Conservation (phyloP, 345 rosid species). For the Euphorbia peplus region DNA sequence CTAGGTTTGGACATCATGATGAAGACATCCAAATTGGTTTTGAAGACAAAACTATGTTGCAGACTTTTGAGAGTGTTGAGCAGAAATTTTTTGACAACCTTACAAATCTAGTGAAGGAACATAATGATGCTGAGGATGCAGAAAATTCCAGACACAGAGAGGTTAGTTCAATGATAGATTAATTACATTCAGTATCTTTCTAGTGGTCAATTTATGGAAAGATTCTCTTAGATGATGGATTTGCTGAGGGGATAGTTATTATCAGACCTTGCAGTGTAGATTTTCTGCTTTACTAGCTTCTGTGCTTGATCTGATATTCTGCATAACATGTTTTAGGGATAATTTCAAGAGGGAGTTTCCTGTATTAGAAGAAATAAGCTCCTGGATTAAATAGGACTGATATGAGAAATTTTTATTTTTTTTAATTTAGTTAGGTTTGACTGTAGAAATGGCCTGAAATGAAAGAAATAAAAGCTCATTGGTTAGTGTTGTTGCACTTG, state of each 20-base stretch:
- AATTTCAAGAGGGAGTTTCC: too few relatives aligned
- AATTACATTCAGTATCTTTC: constrained; percentile 3
- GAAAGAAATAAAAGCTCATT: too few relatives aligned
- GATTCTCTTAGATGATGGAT: not conserved
- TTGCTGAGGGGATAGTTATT: not conserved
- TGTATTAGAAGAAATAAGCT: not conserved
- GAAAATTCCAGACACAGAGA: constrained; percentile 79
- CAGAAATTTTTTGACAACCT: constrained; percentile 70
- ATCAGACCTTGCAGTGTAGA: not conserved
- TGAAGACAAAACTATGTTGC: constrained; percentile 43
- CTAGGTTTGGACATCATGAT: constrained; percentile 52
- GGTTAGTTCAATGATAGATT: constrained; percentile 41
- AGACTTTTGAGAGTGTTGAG: constrained; percentile 63
- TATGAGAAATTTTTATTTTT: not conserved
- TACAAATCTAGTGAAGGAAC: constrained; percentile 62
- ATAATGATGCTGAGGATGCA: constrained; percentile 74
- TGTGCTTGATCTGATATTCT: not conserved
- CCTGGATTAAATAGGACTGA: not conserved
- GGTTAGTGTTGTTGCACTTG: too few relatives aligned
- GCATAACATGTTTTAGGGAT: too few relatives aligned
- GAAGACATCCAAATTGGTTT: constrained; percentile 50
- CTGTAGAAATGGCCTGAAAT: too few relatives aligned
- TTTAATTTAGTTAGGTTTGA: too few relatives aligned
- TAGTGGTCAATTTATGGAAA: not conserved
- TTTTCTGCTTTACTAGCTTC: not conserved